These are phyloP conservation scores for Populus hybrid DNA, from an alignment of 441 rosid species.

Conservation along the genomic window DNA sequence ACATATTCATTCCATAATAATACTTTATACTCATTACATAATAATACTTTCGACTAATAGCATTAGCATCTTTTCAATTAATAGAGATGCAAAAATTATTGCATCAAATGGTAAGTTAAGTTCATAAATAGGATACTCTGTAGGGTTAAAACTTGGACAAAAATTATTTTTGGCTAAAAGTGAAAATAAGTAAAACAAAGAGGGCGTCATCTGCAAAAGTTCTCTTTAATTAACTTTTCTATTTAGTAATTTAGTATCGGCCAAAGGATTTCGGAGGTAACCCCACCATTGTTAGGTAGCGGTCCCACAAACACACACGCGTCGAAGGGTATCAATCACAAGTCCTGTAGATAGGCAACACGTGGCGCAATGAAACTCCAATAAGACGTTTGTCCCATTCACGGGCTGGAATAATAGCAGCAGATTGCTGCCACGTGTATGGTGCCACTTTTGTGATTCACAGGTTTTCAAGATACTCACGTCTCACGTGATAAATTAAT, in stretches of 20 bases:
- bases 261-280: conserved; percentile 17
- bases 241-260: conserved; percentile 34
- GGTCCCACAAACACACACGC: conserved; percentile 20
- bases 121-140: too few species aligned
- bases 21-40: too few species aligned
- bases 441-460: background rate
- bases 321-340: conserved; percentile 11
- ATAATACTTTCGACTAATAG: too few species aligned
- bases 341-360: background rate
- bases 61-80: too few species aligned
- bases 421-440: conserved; percentile 32
- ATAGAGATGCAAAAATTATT: background rate
- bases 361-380: conserved; percentile 14
- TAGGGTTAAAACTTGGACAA: background rate
- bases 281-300: conserved; percentile 27
- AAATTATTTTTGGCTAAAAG: background rate
- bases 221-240: too few species aligned
- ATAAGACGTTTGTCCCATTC: conserved; percentile 23
- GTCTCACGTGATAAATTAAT: conserved; percentile 34
- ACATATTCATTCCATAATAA: too few species aligned
- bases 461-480: conserved; percentile 29
- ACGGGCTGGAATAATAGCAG: conserved; percentile 9
- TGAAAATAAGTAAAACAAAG: background rate
- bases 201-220: conserved; percentile 14
- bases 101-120: background rate